A percentile compares a stretch with the other conserved stretches of the same genome.
phyloP scores from a whole-genome alignment of 345 rosid genomes.

The Populus ilicifolia region DNA sequence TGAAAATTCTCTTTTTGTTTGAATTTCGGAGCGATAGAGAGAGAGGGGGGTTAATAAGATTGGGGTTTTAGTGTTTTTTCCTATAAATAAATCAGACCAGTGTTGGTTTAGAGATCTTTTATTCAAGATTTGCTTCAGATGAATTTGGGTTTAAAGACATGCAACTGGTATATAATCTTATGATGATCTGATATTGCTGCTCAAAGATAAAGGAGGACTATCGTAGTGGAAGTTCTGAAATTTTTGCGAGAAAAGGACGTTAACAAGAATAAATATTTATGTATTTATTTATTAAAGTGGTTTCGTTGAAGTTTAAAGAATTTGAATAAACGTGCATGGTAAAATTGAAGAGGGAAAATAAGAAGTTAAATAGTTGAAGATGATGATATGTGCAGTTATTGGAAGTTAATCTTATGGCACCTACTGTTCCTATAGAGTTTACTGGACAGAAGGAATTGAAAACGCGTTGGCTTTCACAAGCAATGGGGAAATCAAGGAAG shows the following conservation, averaged over 20 bases:
- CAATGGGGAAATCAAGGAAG: slow-evolving; percentile 70
- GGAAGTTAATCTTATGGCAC: slow-evolving; percentile 55
- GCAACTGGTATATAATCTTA: neutral
- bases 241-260: neutral
- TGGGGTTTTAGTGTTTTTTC: neutral
- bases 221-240: neutral
- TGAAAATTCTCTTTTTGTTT: neutral
- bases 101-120: neutral
- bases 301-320: neutral
- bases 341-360: slow-evolving; percentile 1
- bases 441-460: slow-evolving; percentile 44
- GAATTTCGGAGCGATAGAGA: neutral
- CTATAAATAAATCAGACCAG: neutral
- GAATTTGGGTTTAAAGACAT: neutral
- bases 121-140: neutral
- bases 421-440: slow-evolving; percentile 58
- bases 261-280: neutral
- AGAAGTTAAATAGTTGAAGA: neutral
- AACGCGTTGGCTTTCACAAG: slow-evolving; percentile 32
- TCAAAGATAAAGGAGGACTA: neutral
- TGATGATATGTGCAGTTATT: slow-evolving; percentile 54
- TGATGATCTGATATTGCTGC: neutral
- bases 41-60: neutral
- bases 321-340: neutral
- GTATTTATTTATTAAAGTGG: neutral